Base-by-base conservation (phyloP, 1,284 basidiomycete species). In the Microbotryum saponariae region DNA sequence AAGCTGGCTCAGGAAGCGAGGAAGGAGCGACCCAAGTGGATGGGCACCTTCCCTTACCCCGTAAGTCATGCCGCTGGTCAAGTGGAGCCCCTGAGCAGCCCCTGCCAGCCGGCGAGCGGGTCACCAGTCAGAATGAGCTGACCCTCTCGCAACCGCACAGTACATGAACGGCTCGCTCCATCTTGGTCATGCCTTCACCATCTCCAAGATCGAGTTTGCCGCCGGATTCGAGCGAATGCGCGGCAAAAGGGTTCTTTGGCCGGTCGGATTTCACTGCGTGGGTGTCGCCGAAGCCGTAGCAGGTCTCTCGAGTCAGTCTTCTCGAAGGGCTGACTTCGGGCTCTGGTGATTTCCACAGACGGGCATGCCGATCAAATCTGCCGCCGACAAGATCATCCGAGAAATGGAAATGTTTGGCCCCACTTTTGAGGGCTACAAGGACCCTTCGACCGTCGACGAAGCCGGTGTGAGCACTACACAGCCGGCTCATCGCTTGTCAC, bases 141-240 rank as follows among this genome's bases (percentile, higher is more conserved):
- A 56, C 54, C 60, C 42, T 46, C 59, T 27, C 27, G 27, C 21
- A 61, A 31, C 7, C 37, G 4, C 37, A 23, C 67, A 71, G 2
- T 99, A 99, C 82, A 97, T 97, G 91, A 99, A 99, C 76, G 96
- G 96, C 55, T 89, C 88, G 67, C 82, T 98, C 70, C 96, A 99
- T 77, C 82, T 98, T 44, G 96, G 96, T 49, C 96, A 99, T 78
- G 94, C 89, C 0, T 99, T 99, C 78, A 94, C 93, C 49, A 90
- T 98, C 76, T 93, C 91, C 65, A 99, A 99, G 80, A 88, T 97
- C 75, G 96, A 99, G 77, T 99, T 98, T 73, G 86, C 87, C 2
- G 87, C 93, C 48, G 96, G 96, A 25, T 98, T 89, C 76, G 87
- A 99, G 78, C 82, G 94, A 57, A 88, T 99, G 89, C 77, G 91